These are phyloP conservation scores for Cenchrus americanus DNA, from an alignment of 176 grass and related monocot species.

Conservation along the genomic window DNA sequence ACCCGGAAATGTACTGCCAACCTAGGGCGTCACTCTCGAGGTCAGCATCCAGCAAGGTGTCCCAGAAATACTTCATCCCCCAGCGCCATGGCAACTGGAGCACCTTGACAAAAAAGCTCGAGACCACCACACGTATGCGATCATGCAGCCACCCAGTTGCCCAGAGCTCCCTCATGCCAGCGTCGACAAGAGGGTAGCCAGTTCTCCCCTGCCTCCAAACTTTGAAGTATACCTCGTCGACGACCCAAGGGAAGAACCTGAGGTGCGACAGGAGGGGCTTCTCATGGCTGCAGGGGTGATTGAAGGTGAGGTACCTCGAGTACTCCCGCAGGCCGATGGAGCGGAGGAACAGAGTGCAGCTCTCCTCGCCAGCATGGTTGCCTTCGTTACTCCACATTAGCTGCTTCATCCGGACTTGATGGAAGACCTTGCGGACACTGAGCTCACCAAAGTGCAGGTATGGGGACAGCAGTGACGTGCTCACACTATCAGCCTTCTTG, in stretches of 20 bases:
- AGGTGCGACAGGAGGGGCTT: slow-evolving; percentile 84
- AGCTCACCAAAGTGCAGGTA: slow-evolving; percentile 95
- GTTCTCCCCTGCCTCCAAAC: slow-evolving; percentile 95
- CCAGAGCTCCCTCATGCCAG: slow-evolving; percentile 99
- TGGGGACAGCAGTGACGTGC: slow-evolving; percentile 89
- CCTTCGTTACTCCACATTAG: slow-evolving; percentile 86
- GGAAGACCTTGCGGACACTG: slow-evolving; percentile 96
- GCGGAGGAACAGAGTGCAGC: slow-evolving; percentile 79
- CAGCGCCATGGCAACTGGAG: slow-evolving; percentile 96
- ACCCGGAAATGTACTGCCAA: slow-evolving; percentile 97
- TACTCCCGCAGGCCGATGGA: slow-evolving; percentile 90
- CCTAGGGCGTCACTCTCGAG: slow-evolving; percentile 96
- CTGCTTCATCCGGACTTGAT: slow-evolving; percentile 93
- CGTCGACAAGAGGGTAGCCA: slow-evolving; percentile 93
- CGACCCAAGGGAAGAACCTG: slow-evolving; percentile 93
- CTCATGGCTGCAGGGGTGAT: slow-evolving; percentile 91
- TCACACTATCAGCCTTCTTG: slow-evolving; percentile 83
- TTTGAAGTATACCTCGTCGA: slow-evolving; percentile 83
- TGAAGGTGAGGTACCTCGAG: slow-evolving; percentile 95
- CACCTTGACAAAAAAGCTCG: slow-evolving; percentile 97
- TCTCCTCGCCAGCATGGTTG: slow-evolving; percentile 82
- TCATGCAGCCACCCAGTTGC: slow-evolving; percentile 97
- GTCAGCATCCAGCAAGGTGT: slow-evolving; percentile 95
- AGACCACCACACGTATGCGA: slow-evolving; percentile 86
- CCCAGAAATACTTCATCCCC: slow-evolving; percentile 99